phyloP scores from a whole-genome alignment of 441 rosid species.

The Omphalea diandra region DNA sequence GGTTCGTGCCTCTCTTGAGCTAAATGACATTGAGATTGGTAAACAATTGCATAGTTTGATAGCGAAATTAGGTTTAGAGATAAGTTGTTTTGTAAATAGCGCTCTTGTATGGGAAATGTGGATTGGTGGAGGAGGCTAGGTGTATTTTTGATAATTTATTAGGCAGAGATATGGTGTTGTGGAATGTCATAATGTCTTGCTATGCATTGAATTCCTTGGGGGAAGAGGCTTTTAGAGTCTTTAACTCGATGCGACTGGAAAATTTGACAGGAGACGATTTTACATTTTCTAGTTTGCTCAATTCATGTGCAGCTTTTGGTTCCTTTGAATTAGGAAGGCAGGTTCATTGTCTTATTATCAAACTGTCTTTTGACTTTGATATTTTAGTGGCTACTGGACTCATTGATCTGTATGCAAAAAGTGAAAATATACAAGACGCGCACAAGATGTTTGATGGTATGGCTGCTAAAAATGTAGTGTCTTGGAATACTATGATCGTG shows the following conservation, averaged over 20 bases:
- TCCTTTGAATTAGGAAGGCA: slow-evolving; percentile 42
- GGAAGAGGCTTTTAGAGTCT: slow-evolving; percentile 43
- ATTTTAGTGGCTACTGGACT: slow-evolving; percentile 54
- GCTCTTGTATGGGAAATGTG: slow-evolving; percentile 66
- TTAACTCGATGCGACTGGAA: slow-evolving; percentile 39
- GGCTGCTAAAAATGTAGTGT: slow-evolving; percentile 50
- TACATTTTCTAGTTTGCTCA: slow-evolving; percentile 61
- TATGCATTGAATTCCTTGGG: slow-evolving; percentile 46
- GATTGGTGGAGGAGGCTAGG: slow-evolving; percentile 44
- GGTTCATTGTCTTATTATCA: slow-evolving; percentile 46
- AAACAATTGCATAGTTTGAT: slow-evolving; percentile 48
- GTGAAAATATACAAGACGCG: slow-evolving; percentile 40
- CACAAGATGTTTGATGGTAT: slow-evolving; percentile 48
- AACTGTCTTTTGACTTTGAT: slow-evolving; percentile 46
- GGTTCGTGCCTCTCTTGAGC: slow-evolving; percentile 46
- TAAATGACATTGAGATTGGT: slow-evolving; percentile 38
- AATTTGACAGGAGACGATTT: slow-evolving; percentile 39
- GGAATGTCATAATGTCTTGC: slow-evolving; percentile 60
- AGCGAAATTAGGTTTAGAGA: slow-evolving; percentile 46
- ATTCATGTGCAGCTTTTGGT: slow-evolving; percentile 39
- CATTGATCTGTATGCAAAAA: slow-evolving; percentile 58
- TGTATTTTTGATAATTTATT: slow-evolving; percentile 40
- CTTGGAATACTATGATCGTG: slow-evolving; percentile 71
- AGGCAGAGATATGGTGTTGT: slow-evolving; percentile 49
- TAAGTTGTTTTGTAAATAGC: slow-evolving; percentile 38